These are phyloP conservation scores for Paecilomyces dactylethromorphus DNA, from an alignment of 2,329 filamentous ascomycete genomes.

Conservation along the genomic window DNA sequence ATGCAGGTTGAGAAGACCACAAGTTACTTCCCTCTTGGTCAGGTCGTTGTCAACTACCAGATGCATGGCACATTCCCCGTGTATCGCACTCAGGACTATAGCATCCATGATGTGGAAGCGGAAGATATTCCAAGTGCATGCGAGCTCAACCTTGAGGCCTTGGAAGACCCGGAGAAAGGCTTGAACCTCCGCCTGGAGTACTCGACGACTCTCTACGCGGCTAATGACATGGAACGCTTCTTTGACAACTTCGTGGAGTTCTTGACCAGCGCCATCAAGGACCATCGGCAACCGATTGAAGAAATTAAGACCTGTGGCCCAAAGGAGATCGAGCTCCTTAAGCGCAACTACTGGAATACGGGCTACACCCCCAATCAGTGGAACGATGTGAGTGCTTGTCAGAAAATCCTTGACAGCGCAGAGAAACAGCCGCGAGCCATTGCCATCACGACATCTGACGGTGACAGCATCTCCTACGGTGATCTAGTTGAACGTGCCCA, in stretches of 20 bases:
- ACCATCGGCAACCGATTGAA: conserved; percentile 16
- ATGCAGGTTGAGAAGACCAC: conserved; percentile 7
- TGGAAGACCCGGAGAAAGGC: conserved; percentile 14
- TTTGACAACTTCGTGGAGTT: conserved; percentile 18
- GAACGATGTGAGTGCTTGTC: conserved; percentile 9
- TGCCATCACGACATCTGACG: conserved; percentile 14
- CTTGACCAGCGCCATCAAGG: conserved; percentile 15
- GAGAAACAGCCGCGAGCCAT: conserved; percentile 7
- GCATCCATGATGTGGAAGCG: conserved; percentile 8
- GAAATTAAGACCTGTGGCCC: conserved; percentile 16
- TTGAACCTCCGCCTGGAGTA: conserved; percentile 14
- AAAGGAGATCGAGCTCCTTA: conserved; percentile 14
- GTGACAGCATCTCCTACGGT: conserved; percentile 11
- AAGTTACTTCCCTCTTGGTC: conserved; percentile 9
- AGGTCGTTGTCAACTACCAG: conserved; percentile 13
- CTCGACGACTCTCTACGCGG: conserved; percentile 13
- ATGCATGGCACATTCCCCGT: conserved; percentile 15
- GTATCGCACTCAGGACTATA: conserved; percentile 15
- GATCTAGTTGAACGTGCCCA: conserved; percentile 10
- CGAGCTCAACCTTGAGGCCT: conserved; percentile 15
- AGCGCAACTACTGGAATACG: conserved; percentile 11
- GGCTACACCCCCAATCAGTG: conserved; percentile 9
- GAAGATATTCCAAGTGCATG: conserved; percentile 17
- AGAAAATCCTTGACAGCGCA: conserved; percentile 9
- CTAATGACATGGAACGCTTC: conserved; percentile 18